A percentile compares a stretch with the other conserved stretches of the same genome.
phyloP scores from a whole-genome alignment of 495 filamentous ascomycete species.

The Sordaria brevicollis region DNA sequence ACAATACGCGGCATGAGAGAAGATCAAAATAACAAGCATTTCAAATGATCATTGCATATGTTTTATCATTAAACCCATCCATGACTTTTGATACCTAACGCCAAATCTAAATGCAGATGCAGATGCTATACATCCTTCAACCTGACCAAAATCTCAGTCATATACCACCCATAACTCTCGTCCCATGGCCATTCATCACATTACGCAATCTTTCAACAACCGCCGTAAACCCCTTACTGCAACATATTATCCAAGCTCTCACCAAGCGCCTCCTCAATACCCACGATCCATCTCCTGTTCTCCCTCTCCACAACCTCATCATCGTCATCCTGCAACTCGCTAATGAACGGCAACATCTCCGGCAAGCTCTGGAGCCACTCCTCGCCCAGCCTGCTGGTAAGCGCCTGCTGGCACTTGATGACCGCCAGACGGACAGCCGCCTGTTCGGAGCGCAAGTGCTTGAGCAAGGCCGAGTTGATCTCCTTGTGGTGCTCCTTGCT shows the following conservation, averaged over 20 bases:
- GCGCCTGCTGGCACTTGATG: constrained; percentile 62
- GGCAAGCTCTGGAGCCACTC: constrained; percentile 85
- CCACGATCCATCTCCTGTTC: constrained; percentile 73
- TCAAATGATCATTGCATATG: background rate
- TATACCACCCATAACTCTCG: background rate
- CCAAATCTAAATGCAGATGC: background rate
- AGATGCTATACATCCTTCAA: background rate
- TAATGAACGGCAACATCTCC: constrained; percentile 91
- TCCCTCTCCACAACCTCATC: constrained; percentile 86
- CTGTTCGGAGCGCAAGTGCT: constrained; percentile 60
- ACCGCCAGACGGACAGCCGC: constrained; percentile 62
- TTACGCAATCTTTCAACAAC: background rate
- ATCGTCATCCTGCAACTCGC: constrained; percentile 90
- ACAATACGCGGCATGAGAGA: background rate
- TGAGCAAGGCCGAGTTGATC: constrained; percentile 65
- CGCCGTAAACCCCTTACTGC: constrained; percentile 38
- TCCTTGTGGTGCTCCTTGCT: constrained; percentile 83
- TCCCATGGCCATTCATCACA: background rate
- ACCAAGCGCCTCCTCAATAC: constrained; percentile 77
- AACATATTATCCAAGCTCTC: constrained; percentile 86
- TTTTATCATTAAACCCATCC: background rate
- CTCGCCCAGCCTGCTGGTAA: constrained; percentile 72
- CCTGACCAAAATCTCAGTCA: background rate
- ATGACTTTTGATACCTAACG: background rate
- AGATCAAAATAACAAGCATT: background rate